Evolutionary conservation across 2,329 filamentous ascomycete genomes (phyloP), one percentile per base, ranked within the genome.

Genomic region (Cladosporium phlei): DNA sequence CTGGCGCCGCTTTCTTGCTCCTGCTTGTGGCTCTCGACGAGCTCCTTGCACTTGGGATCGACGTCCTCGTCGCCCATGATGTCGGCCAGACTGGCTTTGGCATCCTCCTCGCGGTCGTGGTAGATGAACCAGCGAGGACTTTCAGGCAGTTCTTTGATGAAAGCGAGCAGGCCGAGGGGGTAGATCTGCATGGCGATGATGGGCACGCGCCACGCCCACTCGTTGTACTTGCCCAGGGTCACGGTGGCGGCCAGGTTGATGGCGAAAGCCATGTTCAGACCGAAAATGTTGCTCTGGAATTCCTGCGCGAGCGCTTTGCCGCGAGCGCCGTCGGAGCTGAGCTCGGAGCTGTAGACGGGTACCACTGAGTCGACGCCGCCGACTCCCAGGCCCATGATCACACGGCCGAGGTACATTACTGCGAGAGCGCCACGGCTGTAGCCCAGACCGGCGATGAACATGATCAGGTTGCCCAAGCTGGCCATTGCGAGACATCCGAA

Each of bases 251-350:
- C 69, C 1, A 82, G 64, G 53, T 82, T 83, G 59, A 82, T 74
- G 0, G 67, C 72, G 58, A 81, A 82, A 0, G 78, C 79, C 71
- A 80, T 73, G 49, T 80, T 70, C 2, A 83, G 61, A 0, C 79
- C 78, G 47, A 81, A 77, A 52, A 83, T 82, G 53, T 83, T 83
- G 60, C 73, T 75, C 58, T 82, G 79, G 55, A 83, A 83, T 54
- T 82, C 78, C 56, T 83, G 76, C 1, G 78, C 78, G 33, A 83
- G 60, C 1, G 79, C 77, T 53, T 74, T 75, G 5, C 79, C 79
- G 34, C 79, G 65, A 2, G 75, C 70, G 38, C 73, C 74, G 55
- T 81, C 78, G n/a, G 72, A 71, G 2, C 71, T 69, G 24, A 82
- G 65, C 56, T 82, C 79, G 11, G 72, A 72, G 47, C 69, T 75